Conservation (phyloP, 2,329 filamentous ascomycete genomes). For the Epichloe amarillans region DNA sequence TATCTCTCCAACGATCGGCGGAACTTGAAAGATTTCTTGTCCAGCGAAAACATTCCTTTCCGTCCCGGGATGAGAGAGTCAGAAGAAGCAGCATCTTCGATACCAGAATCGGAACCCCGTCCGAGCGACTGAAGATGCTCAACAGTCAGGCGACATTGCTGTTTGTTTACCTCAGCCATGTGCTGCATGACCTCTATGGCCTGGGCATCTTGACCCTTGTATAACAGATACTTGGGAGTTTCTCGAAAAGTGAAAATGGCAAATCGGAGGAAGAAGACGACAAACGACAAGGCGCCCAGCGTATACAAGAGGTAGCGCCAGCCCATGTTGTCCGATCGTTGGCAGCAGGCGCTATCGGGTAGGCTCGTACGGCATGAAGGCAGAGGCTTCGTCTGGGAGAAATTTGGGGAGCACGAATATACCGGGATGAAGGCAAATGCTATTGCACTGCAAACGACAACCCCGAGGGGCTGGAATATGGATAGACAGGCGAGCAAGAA, state of each 20-base stretch:
- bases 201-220: slow-evolving; percentile 29
- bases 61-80: not conserved
- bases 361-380: slow-evolving; percentile 12
- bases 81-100: slow-evolving; percentile 1
- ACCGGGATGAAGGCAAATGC: slow-evolving; percentile 40
- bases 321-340: slow-evolving; percentile 30
- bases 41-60: not conserved
- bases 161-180: slow-evolving; percentile 27
- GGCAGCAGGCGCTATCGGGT: slow-evolving; percentile 11
- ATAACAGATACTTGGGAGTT: slow-evolving; percentile 33
- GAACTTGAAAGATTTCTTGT: not conserved
- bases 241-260: slow-evolving; percentile 34
- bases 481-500: slow-evolving; percentile 39
- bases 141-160: slow-evolving; percentile 20
- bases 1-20: slow-evolving; percentile 13
- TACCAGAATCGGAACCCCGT: not conserved
- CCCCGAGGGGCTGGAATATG: slow-evolving; percentile 41
- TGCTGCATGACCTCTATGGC: slow-evolving; percentile 34
- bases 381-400: slow-evolving; percentile 21
- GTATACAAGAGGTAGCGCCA: slow-evolving; percentile 35
- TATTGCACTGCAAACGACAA: slow-evolving; percentile 35
- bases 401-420: slow-evolving; percentile 37
- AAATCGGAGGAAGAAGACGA: slow-evolving; percentile 30
- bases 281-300: slow-evolving; percentile 29
- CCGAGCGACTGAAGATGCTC: slow-evolving; percentile 21